Evolutionary conservation across 331 rosid species (phyloP), one percentile per base, ranked within the genome.

Genomic region (Pyrus hybrid): DNA sequence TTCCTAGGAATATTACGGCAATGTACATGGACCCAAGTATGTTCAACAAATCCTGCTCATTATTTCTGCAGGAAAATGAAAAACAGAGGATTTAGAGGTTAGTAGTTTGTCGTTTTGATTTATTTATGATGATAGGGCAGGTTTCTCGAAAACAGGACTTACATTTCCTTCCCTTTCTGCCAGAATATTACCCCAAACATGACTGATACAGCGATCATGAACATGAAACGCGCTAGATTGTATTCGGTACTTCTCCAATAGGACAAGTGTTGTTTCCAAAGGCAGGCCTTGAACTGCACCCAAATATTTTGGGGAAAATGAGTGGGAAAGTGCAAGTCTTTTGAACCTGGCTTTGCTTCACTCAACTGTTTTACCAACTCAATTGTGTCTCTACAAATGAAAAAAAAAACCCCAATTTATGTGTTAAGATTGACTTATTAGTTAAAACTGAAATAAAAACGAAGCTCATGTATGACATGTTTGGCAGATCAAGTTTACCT

Each of bases 171-270:
- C 79, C 93, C 97, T 77, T 91, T 90, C 77, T 91, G 88, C 98
- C 96, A 91, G 72, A 93, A 89, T 45, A 93, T 83, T 56, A 85
- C 83, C 57, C 98, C 98, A 76, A 91, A 88, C 72, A 91, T 13
- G 66, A 89, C 32, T 69, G 98, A 89, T 7, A 93, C 90, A 61
- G 73, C 71, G 73, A 78, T 73, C 85, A 85, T 85, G 76, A 88
- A 91, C 56, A 83, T 6, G 30, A 91, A 82, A 70, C 98, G 90
- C 28, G 80, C 82, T 71, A 89, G 75, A 73, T 91, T 93, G 87
- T 93, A 93, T 76, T 86, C 83, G 13, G 98, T 97, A 85, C 90
- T 91, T 86, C 98, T 89, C 98, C 97, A 91, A 76, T 91, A 93
- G 69, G 97, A 93, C 84, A 93, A 83, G 80, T 87, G 86, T 56